phyloP scores from a whole-genome alignment of 495 filamentous ascomycete genomes.

The Gamarada debralockiae region DNA sequence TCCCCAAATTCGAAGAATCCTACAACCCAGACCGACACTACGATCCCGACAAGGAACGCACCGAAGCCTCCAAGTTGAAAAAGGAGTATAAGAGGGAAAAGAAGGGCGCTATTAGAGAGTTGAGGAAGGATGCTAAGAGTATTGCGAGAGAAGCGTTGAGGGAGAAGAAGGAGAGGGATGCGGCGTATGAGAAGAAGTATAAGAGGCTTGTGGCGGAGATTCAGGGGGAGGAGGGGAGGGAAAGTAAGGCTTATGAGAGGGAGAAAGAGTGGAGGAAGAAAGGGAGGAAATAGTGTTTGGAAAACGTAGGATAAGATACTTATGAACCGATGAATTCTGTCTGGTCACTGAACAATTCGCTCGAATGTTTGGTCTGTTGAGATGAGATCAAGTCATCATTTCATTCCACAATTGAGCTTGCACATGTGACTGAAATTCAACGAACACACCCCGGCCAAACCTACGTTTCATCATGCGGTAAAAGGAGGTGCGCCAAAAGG shows the following conservation, averaged over 20 bases:
- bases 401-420: no score
- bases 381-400: no score
- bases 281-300: conserved; percentile 31
- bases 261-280: conserved; percentile 70
- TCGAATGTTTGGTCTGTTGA: no score
- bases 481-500: no score
- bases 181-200: conserved; percentile 81
- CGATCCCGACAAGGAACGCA: conserved; percentile 84
- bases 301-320: no score
- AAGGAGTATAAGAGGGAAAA: conserved; percentile 90
- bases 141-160: conserved; percentile 82
- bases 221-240: conserved; percentile 85
- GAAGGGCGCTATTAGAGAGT: conserved; percentile 91
- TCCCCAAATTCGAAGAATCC: conserved; percentile 94
- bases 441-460: no score
- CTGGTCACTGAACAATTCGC: no score
- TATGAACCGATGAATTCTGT: no score
- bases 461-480: no score
- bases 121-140: conserved; percentile 91
- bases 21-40: conserved; percentile 96
- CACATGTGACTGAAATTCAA: no score
- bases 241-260: conserved; percentile 82
- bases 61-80: conserved; percentile 74
- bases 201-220: conserved; percentile 89
- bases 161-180: conserved; percentile 89